Evolutionary conservation across 352 stramenopile species (phyloP).

Genomic region (Pythium dissotocum): DNA sequence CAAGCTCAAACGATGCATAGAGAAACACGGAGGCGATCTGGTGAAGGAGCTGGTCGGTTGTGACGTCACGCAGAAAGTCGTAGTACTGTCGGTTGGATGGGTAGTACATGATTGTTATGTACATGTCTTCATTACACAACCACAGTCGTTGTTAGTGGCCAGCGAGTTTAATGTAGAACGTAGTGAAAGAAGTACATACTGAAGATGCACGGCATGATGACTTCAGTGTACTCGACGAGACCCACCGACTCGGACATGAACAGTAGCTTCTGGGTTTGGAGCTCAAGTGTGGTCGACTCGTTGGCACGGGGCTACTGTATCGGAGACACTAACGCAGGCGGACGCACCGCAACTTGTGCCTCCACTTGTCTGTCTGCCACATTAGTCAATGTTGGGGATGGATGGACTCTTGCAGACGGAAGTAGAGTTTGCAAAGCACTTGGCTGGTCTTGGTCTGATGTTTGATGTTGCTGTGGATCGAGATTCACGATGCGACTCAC

Average conservation of each 20-base stretch:
- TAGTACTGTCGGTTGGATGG: slow-evolving; percentile 32
- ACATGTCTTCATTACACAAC: too few relatives aligned
- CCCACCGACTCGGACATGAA: slow-evolving; percentile 34
- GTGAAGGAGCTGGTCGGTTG: background rate
- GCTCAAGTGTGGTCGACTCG: background rate
- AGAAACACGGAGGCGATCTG: slow-evolving; percentile 3
- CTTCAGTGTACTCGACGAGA: slow-evolving; percentile 37
- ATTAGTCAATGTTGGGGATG: too few relatives aligned
- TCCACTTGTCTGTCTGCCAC: too few relatives aligned
- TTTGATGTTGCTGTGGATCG: background rate
- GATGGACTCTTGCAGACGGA: too few relatives aligned
- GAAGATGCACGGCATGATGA: slow-evolving; percentile 34
- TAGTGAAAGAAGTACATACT: slow-evolving; percentile 5
- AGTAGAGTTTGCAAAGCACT: too few relatives aligned
- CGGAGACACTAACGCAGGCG: too few relatives aligned
- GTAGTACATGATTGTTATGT: slow-evolving; percentile 24
- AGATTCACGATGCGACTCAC: background rate
- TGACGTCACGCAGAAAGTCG: slow-evolving; percentile 22
- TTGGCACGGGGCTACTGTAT: too few relatives aligned
- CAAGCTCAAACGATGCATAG: slow-evolving; percentile 17
- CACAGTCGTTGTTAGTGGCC: too few relatives aligned
- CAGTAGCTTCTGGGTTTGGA: slow-evolving; percentile 19
- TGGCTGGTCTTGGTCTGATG: too few relatives aligned
- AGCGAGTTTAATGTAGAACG: too few relatives aligned
- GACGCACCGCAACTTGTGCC: too few relatives aligned